Conservation (phyloP, 1,284 basidiomycete genomes). For the Austroboletus olivaceoglutinosus region DNA sequence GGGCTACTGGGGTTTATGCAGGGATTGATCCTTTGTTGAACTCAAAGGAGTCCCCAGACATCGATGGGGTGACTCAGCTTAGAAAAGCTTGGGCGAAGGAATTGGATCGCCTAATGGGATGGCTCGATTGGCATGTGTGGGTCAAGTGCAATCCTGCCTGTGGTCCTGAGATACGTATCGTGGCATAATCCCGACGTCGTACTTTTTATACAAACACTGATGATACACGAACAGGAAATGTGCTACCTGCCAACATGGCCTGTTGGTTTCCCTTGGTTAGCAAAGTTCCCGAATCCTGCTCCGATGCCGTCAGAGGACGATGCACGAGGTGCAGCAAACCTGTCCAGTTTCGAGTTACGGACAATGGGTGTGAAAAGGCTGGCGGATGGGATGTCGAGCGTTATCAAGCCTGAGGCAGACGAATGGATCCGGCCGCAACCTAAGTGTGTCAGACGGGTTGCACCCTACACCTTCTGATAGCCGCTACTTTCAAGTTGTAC, state of each 20-base stretch:
- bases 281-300: not conserved
- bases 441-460: conserved; percentile 18
- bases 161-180: not conserved
- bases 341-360: not conserved
- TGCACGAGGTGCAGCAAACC: no score
- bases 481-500: no score
- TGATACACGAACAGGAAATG: not conserved
- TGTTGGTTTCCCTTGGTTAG: not conserved
- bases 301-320: not conserved
- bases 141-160: not conserved
- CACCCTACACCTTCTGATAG: conserved; percentile 7
- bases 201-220: not conserved
- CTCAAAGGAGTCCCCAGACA: not conserved
- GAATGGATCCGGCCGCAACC: conserved; percentile 28
- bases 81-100: not conserved
- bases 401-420: conserved; percentile 1
- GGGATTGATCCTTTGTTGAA: conserved; percentile 27
- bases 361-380: not conserved
- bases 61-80: not conserved
- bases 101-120: not conserved
- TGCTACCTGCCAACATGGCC: not conserved
- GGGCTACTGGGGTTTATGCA: conserved; percentile 38
- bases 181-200: no score
- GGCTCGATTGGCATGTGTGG: not conserved
- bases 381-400: not conserved